Percentiles rank a stretch among this genome's conserved stretches.
phyloP scores from a whole-genome alignment of 495 filamentous ascomycete genomes.

The Lophium mytilinum region DNA sequence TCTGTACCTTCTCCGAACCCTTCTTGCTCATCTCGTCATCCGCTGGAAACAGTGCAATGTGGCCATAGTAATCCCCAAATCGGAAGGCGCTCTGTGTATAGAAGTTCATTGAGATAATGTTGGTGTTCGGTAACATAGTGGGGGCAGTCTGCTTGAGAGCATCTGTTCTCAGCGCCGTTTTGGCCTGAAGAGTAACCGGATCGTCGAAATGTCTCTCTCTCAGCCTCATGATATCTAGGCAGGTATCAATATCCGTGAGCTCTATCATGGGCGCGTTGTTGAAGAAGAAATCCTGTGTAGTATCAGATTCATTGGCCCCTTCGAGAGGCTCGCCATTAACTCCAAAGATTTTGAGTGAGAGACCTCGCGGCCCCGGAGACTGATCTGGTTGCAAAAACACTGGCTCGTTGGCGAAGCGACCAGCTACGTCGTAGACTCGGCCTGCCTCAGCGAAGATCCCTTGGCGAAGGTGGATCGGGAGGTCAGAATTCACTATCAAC shows the following conservation, averaged over 20 bases:
- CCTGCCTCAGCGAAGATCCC: slow-evolving; percentile 20
- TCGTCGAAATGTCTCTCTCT: slow-evolving; percentile 15
- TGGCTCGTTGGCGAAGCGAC: slow-evolving; percentile 17
- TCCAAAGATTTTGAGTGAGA: slow-evolving; percentile 8
- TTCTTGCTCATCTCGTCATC: slow-evolving; percentile 2
- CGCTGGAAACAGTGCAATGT: slow-evolving; percentile 12
- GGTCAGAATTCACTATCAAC: slow-evolving; percentile 10
- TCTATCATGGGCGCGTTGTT: slow-evolving; percentile 21
- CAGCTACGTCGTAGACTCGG: slow-evolving; percentile 13
- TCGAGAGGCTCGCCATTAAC: slow-evolving; percentile 4
- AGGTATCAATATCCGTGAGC: slow-evolving; percentile 12
- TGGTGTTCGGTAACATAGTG: slow-evolving; percentile 14
- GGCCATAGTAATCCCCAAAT: slow-evolving; percentile 15
- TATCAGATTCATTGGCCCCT: neutral
- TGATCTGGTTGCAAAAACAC: slow-evolving; percentile 15
- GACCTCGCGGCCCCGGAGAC: slow-evolving; percentile 9
- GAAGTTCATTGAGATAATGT: slow-evolving; percentile 9
- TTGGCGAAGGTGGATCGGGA: slow-evolving; percentile 22
- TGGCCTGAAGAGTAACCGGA: neutral
- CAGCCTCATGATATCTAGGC: slow-evolving; percentile 13
- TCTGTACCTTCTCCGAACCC: neutral
- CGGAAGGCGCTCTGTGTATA: slow-evolving; percentile 15
- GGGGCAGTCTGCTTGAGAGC: slow-evolving; percentile 12
- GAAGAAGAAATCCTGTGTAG: slow-evolving; percentile 18
- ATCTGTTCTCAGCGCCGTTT: slow-evolving; percentile 7